phyloP scores from a whole-genome alignment of 257 asterid genomes.

The Solanum virginianum region DNA sequence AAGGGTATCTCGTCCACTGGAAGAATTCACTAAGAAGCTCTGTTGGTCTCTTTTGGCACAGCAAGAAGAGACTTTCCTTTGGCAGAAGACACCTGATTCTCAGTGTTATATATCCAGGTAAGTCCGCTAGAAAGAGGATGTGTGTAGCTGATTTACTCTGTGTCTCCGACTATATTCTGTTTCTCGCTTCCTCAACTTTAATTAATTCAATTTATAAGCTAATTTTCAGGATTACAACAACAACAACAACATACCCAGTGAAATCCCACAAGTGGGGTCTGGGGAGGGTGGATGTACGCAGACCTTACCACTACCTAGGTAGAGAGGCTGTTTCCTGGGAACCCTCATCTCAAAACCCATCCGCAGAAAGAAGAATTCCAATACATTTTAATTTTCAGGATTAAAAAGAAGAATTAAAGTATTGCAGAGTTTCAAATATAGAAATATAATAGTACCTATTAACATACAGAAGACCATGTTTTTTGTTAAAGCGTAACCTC shows the following conservation, averaged over 20 bases:
- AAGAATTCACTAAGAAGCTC: conserved; percentile 46
- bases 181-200: not conserved
- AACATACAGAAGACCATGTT: not conserved
- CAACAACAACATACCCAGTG: too few relatives aligned
- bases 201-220: not conserved
- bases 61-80: conserved; percentile 75
- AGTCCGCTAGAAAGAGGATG: conserved; percentile 8
- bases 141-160: not conserved
- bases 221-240: not conserved
- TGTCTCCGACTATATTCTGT: not conserved
- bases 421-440: not conserved
- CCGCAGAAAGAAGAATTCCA: too few relatives aligned
- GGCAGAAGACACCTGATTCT: conserved; percentile 81
- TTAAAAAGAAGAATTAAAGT: not conserved
- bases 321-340: too few relatives aligned
- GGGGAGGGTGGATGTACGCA: too few relatives aligned
- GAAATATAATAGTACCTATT: not conserved
- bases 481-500: not conserved
- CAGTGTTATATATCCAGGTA: conserved; percentile 66
- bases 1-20: conserved; percentile 39
- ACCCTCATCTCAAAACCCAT: too few relatives aligned
- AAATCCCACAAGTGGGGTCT: too few relatives aligned
- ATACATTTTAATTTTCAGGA: not conserved
- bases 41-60: conserved; percentile 78
- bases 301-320: too few relatives aligned